These are phyloP conservation scores for Durotheca rogersii DNA, from an alignment of 495 filamentous ascomycete species.

Conservation along the genomic window DNA sequence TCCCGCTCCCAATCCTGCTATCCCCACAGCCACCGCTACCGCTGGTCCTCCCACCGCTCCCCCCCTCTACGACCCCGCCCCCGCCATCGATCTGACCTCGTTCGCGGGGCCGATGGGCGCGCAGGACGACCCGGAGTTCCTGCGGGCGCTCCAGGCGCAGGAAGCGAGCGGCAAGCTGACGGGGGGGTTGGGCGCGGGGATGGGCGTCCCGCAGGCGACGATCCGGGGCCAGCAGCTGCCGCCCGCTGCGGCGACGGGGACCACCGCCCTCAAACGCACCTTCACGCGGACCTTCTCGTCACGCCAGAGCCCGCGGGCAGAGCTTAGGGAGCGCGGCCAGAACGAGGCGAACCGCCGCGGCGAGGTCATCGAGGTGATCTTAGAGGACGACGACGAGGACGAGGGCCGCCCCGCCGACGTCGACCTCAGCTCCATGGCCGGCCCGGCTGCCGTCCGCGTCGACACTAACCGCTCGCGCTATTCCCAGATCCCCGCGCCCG, in stretches of 20 bases:
- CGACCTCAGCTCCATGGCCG: slow-evolving; percentile 44
- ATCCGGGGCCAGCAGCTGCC: slow-evolving; percentile 46
- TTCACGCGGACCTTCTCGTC: slow-evolving; percentile 41
- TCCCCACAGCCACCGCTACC: slow-evolving; percentile 40
- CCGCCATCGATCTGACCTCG: slow-evolving; percentile 41
- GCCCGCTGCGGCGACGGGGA: too few species aligned
- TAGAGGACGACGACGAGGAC: slow-evolving; percentile 48
- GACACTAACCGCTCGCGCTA: slow-evolving; percentile 23
- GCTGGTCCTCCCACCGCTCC: slow-evolving; percentile 18
- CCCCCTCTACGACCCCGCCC: slow-evolving; percentile 16
- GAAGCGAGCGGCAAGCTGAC: slow-evolving; percentile 51
- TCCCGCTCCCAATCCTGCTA: too few species aligned
- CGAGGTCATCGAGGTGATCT: slow-evolving; percentile 52
- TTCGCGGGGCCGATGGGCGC: slow-evolving; percentile 38
- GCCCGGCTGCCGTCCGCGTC: slow-evolving; percentile 26
- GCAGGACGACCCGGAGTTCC: slow-evolving; percentile 40
- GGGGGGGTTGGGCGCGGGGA: slow-evolving; percentile 50
- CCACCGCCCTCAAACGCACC: slow-evolving; percentile 35
- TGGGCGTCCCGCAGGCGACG: slow-evolving; percentile 38
- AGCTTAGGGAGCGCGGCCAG: slow-evolving; percentile 48
- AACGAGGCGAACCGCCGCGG: slow-evolving; percentile 53
- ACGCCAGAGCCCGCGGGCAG: slow-evolving; percentile 30
- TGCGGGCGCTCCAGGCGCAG: slow-evolving; percentile 42
- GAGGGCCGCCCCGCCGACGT: slow-evolving; percentile 25
- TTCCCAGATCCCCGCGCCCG: slow-evolving; percentile 33